Percentiles rank a stretch among this genome's conserved stretches.
Evolutionary conservation across 257 asterid genomes (phyloP).

Genomic region (Solanum tacnaense): DNA sequence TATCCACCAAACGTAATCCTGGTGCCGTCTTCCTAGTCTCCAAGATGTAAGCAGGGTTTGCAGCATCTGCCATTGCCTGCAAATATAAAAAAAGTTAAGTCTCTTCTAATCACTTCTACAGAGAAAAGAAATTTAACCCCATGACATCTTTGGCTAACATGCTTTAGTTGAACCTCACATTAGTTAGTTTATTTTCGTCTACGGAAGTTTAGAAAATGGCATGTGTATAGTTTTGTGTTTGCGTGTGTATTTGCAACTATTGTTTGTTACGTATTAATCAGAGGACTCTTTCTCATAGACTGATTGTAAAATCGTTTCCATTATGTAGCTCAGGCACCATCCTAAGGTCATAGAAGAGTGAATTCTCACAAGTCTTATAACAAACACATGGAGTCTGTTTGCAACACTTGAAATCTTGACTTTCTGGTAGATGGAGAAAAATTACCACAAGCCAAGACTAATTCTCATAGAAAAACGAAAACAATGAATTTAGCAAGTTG

Average conservation of each 20-base stretch:
- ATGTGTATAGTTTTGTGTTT: not conserved
- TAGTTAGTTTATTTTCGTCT: not conserved
- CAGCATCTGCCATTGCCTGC: conserved; percentile 98
- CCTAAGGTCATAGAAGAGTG: not conserved
- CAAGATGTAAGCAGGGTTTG: conserved; percentile 67
- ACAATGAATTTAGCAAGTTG: not conserved
- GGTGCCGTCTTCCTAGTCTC: conserved; percentile 99
- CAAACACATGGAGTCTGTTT: not conserved
- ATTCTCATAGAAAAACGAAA: not conserved
- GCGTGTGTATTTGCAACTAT: not conserved
- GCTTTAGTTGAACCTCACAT: not conserved
- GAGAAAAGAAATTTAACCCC: not conserved
- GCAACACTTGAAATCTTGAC: not conserved
- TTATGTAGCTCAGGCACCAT: not conserved
- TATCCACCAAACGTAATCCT: conserved; percentile 89
- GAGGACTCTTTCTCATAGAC: not conserved
- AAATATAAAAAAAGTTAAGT: not conserved
- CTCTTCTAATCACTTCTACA: not conserved
- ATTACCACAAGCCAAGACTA: not conserved
- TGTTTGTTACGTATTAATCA: not conserved
- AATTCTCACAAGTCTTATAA: not conserved
- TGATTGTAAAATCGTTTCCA: not conserved
- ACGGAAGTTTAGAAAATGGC: not conserved
- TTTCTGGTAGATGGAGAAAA: not conserved
- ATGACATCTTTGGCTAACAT: not conserved